These are phyloP conservation scores for Aspergillus fijiensis DNA, from an alignment of 2,329 filamentous ascomycete genomes.

Conservation along the genomic window DNA sequence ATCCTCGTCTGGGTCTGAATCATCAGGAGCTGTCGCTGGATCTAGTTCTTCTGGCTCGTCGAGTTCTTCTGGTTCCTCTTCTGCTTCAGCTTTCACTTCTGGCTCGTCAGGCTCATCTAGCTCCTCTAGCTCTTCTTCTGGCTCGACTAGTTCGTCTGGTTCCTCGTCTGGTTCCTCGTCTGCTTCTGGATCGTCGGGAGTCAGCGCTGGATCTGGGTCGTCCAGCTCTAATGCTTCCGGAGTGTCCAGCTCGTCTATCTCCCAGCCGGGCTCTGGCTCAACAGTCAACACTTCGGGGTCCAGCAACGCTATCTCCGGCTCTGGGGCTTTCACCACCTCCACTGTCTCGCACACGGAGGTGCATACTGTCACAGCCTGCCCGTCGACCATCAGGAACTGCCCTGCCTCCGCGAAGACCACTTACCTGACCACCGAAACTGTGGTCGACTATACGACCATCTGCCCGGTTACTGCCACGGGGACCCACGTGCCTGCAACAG, in stretches of 20 bases:
- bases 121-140: neutral
- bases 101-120: neutral
- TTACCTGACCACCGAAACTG: neutral
- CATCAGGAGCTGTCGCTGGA: neutral
- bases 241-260: too few relatives aligned
- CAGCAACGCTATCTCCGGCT: neutral
- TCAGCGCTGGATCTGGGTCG: neutral
- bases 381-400: neutral
- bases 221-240: too few relatives aligned
- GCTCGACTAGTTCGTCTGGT: neutral
- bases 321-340: neutral
- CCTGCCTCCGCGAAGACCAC: neutral
- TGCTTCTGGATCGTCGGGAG: neutral
- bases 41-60: too few relatives aligned
- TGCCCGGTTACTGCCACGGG: neutral
- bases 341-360: neutral
- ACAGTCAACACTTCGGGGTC: neutral
- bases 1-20: neutral
- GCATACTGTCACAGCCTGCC: neutral
- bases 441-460: neutral
- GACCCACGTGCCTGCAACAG: neutral
- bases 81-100: neutral
- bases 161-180: neutral
- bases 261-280: neutral
- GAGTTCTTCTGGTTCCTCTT: neutral